phyloP scores from a whole-genome alignment of 495 filamentous ascomycete genomes.

The Baudoinia panamericana region DNA sequence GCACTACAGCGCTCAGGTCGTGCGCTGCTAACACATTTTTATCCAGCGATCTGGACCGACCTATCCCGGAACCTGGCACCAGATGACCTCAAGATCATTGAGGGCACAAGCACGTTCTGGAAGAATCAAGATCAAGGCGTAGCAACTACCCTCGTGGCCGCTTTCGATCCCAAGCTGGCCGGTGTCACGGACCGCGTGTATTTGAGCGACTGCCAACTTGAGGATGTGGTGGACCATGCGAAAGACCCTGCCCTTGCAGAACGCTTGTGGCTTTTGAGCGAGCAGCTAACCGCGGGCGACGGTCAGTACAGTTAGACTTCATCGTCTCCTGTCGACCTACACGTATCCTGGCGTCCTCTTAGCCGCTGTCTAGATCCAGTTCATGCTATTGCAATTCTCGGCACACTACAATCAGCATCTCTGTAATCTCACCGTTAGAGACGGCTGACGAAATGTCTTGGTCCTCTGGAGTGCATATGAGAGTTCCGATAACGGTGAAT shows the following conservation, averaged over 20 bases:
- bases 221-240: slow-evolving; percentile 16
- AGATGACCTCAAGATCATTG: slow-evolving; percentile 11
- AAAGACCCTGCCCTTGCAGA: slow-evolving; percentile 34
- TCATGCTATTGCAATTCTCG: too few species aligned
- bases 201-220: slow-evolving; percentile 30
- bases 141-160: slow-evolving; percentile 35
- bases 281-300: slow-evolving; percentile 37
- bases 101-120: slow-evolving; percentile 14
- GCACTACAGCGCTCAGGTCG: not conserved
- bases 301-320: too few species aligned
- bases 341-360: too few species aligned
- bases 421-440: too few species aligned
- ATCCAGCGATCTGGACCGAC: slow-evolving; percentile 29
- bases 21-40: slow-evolving; percentile 11
- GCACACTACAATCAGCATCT: too few species aligned
- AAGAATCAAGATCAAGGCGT: slow-evolving; percentile 30
- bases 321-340: too few species aligned
- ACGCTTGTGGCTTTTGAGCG: slow-evolving; percentile 37
- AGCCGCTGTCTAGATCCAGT: too few species aligned
- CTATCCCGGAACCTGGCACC: slow-evolving; percentile 7
- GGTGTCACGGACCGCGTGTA: slow-evolving; percentile 20
- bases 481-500: too few species aligned
- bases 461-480: too few species aligned
- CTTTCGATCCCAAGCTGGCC: slow-evolving; percentile 33
- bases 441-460: too few species aligned